These are phyloP conservation scores for Keithomyces neogunnii DNA, from an alignment of 2,329 filamentous ascomycete species.

Conservation along the genomic window DNA sequence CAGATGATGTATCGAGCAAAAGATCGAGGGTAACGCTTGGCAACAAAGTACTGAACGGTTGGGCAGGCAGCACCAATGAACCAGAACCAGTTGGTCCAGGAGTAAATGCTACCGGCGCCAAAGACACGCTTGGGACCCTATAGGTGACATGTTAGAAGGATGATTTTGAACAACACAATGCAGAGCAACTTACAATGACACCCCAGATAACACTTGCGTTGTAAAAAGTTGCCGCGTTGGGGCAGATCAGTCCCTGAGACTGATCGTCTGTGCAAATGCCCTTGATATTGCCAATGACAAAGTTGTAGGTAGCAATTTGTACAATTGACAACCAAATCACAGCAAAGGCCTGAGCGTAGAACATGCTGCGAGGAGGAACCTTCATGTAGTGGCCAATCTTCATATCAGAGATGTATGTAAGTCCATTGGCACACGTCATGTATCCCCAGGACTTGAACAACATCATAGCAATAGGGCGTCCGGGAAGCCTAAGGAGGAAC, in stretches of 20 bases:
- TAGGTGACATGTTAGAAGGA: neutral
- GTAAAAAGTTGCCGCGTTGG: constrained; percentile 48
- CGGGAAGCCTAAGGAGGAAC: constrained; percentile 20
- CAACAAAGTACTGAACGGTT: constrained; percentile 35
- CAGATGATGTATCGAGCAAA: constrained; percentile 39
- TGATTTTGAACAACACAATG: neutral
- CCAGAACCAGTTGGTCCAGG: constrained; percentile 43
- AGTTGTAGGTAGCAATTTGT: constrained; percentile 26
- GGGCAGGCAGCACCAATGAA: constrained; percentile 39
- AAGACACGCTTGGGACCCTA: constrained; percentile 19
- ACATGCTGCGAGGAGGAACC: constrained; percentile 38
- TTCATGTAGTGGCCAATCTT: constrained; percentile 45
- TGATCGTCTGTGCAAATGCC: constrained; percentile 41
- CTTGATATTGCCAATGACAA: constrained; percentile 35
- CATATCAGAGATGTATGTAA: constrained; percentile 35
- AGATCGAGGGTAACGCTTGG: constrained; percentile 25
- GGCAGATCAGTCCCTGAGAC: constrained; percentile 42
- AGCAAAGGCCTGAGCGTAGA: constrained; percentile 30
- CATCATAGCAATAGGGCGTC: constrained; percentile 38
- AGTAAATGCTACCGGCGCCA: constrained; percentile 26
- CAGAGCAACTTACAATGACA: constrained; percentile 32
- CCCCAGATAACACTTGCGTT: constrained; percentile 52
- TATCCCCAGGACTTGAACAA: constrained; percentile 37
- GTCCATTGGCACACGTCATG: constrained; percentile 33
- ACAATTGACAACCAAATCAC: constrained; percentile 27